These are phyloP conservation scores for Sistotremastrum niveocremeum DNA, from an alignment of 768 basidiomycete genomes.

Conservation along the genomic window DNA sequence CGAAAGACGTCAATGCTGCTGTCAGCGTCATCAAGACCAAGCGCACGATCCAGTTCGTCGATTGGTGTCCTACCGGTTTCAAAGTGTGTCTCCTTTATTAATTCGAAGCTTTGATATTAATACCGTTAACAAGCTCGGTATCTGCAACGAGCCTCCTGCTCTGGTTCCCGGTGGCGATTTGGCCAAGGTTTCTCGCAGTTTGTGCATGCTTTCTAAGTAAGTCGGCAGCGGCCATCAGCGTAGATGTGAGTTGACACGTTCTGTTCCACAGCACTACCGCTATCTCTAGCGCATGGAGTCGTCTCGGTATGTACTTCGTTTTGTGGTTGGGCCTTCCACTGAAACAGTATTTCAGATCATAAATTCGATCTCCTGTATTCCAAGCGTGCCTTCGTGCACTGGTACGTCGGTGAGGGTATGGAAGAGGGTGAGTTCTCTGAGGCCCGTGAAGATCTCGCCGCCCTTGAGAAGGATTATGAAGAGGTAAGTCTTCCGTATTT, in stretches of 20 bases:
- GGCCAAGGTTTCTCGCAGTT: slow-evolving; percentile 83
- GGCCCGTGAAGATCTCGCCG: slow-evolving; percentile 95
- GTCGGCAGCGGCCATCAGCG: slow-evolving; percentile 9
- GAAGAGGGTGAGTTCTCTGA: slow-evolving; percentile 99
- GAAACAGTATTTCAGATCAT: slow-evolving; percentile 43
- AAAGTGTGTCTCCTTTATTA: slow-evolving; percentile 31
- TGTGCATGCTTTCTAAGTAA: slow-evolving; percentile 94
- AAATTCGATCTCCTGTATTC: slow-evolving; percentile 99
- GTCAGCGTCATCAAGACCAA: slow-evolving; percentile 94
- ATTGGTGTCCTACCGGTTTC: slow-evolving; percentile 98
- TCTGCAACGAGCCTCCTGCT: slow-evolving; percentile 94
- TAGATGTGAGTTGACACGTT: background rate
- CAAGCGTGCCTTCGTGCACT: slow-evolving; percentile 83
- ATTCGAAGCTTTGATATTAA: slow-evolving; percentile 9
- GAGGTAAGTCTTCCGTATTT: slow-evolving; percentile 30
- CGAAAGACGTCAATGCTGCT: slow-evolving; percentile 90
- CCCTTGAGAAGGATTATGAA: slow-evolving; percentile 91
- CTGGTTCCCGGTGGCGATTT: slow-evolving; percentile 89
- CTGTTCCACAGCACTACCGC: slow-evolving; percentile 58
- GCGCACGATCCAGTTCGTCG: slow-evolving; percentile 95
- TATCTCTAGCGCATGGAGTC: slow-evolving; percentile 90
- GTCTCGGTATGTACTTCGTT: slow-evolving; percentile 38
- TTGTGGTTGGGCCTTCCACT: slow-evolving; percentile 1
- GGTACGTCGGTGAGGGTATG: slow-evolving; percentile 99
- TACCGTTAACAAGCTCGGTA: slow-evolving; percentile 53